Evolutionary conservation across 768 basidiomycete species (phyloP), one percentile per base, ranked within the genome.

Genomic region (Phlebiopsis gigantea): DNA sequence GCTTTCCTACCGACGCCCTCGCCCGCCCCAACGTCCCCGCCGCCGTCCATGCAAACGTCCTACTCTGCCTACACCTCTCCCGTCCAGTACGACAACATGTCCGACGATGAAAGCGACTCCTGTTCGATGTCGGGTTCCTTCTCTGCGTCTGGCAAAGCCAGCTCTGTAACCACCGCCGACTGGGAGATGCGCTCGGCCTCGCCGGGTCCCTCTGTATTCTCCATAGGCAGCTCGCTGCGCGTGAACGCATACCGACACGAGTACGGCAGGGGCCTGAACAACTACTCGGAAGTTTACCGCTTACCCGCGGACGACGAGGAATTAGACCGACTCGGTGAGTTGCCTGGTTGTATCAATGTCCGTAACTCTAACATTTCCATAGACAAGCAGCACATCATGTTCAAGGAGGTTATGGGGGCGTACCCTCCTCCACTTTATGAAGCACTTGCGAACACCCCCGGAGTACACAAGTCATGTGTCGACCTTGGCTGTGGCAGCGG

Each of bases 401-500:
- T 91, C 54, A 77, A 75, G 55, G 77, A 79, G 49, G 66, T 84
- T 30, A 77, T 88, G 73, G 88, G 87, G 53, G 83, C 80, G 64
- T 91, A 87, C 61, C 81, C 84, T 0, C 79, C 80, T 7, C 76
- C 77, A 4, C 69, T 91, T 62, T 63, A 69, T 17, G 73, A 83
- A 46, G 70, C 89, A 52, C 77, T 92, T 76, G 78, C 73, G 22
- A 79, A 84, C 62, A 72, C 71, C 15, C 75, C 78, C 6, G 81
- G 81, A 17, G 79, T 84, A 62, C 73, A 69, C 24, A 90, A 89
- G 68, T 73, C 82, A 5, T 75, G 79, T 49, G 73, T 92, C 15
- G 90, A 92, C 69, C 76, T 92, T 22, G 90, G 90, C 6, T 90
- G 89, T 64, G 90, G 90, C 15, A 87, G 83, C 61, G 90, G 88